Conservation (phyloP, 1,284 basidiomycete genomes). For the Serendipita sp. region DNA sequence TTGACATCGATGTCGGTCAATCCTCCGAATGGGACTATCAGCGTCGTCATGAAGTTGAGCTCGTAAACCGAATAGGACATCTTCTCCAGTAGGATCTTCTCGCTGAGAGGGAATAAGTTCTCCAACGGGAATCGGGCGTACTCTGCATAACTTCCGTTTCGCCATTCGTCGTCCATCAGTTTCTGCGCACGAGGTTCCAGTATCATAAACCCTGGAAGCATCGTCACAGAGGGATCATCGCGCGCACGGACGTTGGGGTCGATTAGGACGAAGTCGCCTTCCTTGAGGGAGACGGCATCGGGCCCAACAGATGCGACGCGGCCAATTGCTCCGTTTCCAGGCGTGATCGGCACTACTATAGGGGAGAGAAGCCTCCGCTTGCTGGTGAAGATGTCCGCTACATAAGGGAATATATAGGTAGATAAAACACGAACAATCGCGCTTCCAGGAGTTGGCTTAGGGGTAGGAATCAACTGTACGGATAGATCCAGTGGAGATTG, state of each 20-base stretch:
- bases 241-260: slow-evolving; percentile 9
- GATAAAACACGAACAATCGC: slow-evolving; percentile 7
- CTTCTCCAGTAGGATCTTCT: not conserved
- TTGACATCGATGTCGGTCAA: slow-evolving; percentile 9
- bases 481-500: not conserved
- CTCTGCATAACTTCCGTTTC: slow-evolving; percentile 8
- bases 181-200: not conserved
- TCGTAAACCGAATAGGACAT: not conserved
- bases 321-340: not conserved
- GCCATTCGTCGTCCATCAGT: slow-evolving; percentile 5
- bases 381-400: slow-evolving; percentile 9
- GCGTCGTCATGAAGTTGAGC: slow-evolving; percentile 4
- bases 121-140: not conserved
- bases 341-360: not conserved
- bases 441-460: not conserved
- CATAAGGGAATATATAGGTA: slow-evolving; percentile 9
- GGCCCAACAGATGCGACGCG: not conserved
- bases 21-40: slow-evolving; percentile 11
- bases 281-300: not conserved
- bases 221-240: slow-evolving; percentile 4
- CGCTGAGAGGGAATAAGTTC: not conserved
- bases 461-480: not conserved
- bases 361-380: slow-evolving; percentile 4
- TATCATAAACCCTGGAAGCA: not conserved
- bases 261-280: not conserved